phyloP scores from a whole-genome alignment of 495 filamentous ascomycete species.

The Daldinia childiae region DNA sequence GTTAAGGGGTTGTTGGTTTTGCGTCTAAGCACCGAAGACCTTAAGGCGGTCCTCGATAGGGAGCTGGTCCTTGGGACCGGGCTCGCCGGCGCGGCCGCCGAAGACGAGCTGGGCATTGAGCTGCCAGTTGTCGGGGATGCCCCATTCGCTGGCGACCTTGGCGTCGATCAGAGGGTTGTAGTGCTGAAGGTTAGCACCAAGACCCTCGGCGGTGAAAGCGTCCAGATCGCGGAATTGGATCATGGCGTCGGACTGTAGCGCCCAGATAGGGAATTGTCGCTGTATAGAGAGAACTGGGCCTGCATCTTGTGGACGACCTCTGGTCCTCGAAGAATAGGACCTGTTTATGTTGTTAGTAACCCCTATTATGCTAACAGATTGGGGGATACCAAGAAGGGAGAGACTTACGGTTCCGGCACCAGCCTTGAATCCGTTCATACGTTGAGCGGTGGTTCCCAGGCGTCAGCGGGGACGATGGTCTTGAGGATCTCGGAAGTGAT shows the following conservation, averaged over 20 bases:
- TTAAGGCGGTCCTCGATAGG: conserved; percentile 65
- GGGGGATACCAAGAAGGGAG: background rate
- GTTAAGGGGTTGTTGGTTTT: background rate
- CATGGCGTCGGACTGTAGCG: conserved; percentile 71
- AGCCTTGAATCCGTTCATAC: conserved; percentile 62
- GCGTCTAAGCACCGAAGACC: conserved; percentile 54
- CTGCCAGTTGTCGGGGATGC: conserved; percentile 67
- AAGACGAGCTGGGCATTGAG: conserved; percentile 70
- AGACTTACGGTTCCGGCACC: conserved; percentile 65
- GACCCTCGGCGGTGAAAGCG: conserved; percentile 73
- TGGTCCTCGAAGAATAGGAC: conserved; percentile 73
- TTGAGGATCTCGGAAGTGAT: conserved; percentile 63
- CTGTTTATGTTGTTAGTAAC: conserved; percentile 43
- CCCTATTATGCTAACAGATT: background rate
- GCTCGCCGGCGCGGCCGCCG: conserved; percentile 61
- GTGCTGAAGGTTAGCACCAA: conserved; percentile 79
- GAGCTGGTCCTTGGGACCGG: conserved; percentile 64
- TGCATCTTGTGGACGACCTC: conserved; percentile 60
- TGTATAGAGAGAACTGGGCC: conserved; percentile 64
- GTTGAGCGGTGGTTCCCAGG: conserved; percentile 58
- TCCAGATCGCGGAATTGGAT: conserved; percentile 73
- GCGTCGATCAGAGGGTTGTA: conserved; percentile 74
- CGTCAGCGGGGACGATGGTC: conserved; percentile 64
- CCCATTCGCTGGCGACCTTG: conserved; percentile 66
- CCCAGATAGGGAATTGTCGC: conserved; percentile 72